Base-by-base conservation (phyloP, 2,329 filamentous ascomycete genomes). In the Pseudocercospora macadamiae region DNA sequence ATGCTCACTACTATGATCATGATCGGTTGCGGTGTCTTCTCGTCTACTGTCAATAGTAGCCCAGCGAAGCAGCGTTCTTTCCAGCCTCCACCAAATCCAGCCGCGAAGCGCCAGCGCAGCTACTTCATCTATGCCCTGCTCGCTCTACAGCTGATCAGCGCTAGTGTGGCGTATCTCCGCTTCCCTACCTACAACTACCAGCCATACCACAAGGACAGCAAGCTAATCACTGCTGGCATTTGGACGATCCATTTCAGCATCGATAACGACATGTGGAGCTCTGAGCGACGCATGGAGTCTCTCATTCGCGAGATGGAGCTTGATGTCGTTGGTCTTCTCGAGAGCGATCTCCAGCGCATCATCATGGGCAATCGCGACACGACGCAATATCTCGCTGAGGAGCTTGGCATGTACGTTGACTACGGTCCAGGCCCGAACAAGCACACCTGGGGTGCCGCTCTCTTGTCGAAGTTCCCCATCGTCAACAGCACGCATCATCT, bases 321-420 rank as follows among this genome's bases (percentile, higher is more conserved):
- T n/a, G 95, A 99, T 71, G 91, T 99, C 4, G 84, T 99, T 47
- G 95, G 95, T n/a, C 84, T 99, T 18, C 83, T 99, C 0, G 95
- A 99, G 76, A 90, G 89, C 0, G 95, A 99, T 73, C 83, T 91
- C 32, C 95, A 99, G 78, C 90, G 93, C 67, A 96, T 99, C 77
- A 99, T 99, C 80, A 99, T 97, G 95, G 95, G 95, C 70, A 99
- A 97, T 78, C 89, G 95, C 66, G 95, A 99, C 73, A 89, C 91
- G 7, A 97, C 95, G 1, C 95, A 97, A 73, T 96, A 91, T 76
- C 84, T 99, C 7, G 93, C 95, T 18, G 93, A 97, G 74, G 93
- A 99, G 66, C 83, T 99, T 9, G 95, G 95, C 68, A 99, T 99
- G 95, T 99, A 97, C 71, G 93, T 96, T 51, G 95, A 99, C 78